phyloP scores from a whole-genome alignment of 2,329 filamentous ascomycete species.

The Fusarium oligoseptatum region DNA sequence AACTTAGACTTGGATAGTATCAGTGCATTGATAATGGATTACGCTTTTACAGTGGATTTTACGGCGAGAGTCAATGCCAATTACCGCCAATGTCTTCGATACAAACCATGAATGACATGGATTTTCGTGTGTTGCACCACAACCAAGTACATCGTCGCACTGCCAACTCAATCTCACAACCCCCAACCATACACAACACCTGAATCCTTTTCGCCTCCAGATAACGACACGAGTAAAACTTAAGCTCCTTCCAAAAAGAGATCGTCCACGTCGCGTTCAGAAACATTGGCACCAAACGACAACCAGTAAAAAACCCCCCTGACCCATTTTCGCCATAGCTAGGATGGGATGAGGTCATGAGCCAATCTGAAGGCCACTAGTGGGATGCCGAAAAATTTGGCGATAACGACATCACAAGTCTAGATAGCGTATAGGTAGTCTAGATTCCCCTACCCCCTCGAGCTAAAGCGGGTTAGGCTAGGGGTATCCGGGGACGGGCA shows the following conservation, averaged over 20 bases:
- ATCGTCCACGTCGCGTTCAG: not conserved
- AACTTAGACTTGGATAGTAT: slow-evolving; percentile 1
- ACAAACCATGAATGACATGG: no score
- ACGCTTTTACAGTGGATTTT: not conserved
- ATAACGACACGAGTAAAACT: not conserved
- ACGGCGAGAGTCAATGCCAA: not conserved
- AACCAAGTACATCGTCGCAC: not conserved
- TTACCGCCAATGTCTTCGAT: no score
- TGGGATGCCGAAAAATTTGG: not conserved
- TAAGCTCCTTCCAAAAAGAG: slow-evolving; percentile 1
- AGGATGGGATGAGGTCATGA: slow-evolving; percentile 31
- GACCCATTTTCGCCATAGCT: slow-evolving; percentile 22
- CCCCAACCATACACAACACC: not conserved
- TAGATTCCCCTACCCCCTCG: not conserved
- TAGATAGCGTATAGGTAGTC: slow-evolving; percentile 31
- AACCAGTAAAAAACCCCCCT: slow-evolving; percentile 3
- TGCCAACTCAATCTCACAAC: not conserved
- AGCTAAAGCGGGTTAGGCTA: slow-evolving; percentile 9
- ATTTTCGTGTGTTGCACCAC: not conserved
- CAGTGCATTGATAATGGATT: not conserved
- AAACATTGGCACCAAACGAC: not conserved
- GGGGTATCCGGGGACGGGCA: not conserved
- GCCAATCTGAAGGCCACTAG: not conserved
- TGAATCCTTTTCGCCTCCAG: not conserved
- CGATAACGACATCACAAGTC: slow-evolving; percentile 31